These are phyloP conservation scores for Trichopus zeylanicus DNA, from an alignment of 116 monocot genomes.

Conservation along the genomic window DNA sequence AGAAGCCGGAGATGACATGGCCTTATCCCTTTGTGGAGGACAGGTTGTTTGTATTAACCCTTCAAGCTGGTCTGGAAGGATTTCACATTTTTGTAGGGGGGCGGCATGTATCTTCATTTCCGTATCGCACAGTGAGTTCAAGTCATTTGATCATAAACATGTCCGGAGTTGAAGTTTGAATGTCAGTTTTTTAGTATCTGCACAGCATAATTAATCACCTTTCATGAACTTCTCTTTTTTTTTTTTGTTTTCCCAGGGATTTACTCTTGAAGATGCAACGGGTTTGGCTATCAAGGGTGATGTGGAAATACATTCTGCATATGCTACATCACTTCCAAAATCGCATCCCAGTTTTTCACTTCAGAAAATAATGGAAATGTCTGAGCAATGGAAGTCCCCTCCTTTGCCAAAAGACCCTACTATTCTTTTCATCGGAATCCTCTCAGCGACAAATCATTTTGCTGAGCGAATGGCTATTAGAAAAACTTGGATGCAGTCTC, in stretches of 20 bases:
- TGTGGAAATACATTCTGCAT: constrained; percentile 66
- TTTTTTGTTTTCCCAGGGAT: constrained; percentile 45
- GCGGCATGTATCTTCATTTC: constrained; percentile 80
- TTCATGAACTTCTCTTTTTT: too few species aligned
- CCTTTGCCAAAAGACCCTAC: constrained; percentile 41
- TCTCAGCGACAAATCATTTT: constrained; percentile 96
- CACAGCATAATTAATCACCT: too few species aligned
- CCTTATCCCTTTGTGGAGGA: constrained; percentile 86
- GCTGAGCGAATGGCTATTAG: constrained; percentile 95
- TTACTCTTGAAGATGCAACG: constrained; percentile 97
- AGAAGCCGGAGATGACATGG: constrained; percentile 93
- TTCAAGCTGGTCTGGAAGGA: constrained; percentile 87
- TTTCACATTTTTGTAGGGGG: constrained; percentile 82
- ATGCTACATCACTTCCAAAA: constrained; percentile 74
- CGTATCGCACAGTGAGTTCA: constrained; percentile 61
- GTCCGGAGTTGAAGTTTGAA: too few species aligned
- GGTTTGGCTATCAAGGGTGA: constrained; percentile 78
- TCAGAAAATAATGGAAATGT: constrained; percentile 76
- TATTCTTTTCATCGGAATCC: constrained; percentile 75
- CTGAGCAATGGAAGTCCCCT: constrained; percentile 68
- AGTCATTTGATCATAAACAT: too few species aligned
- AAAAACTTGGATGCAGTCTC: too few species aligned
- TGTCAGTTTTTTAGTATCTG: too few species aligned
- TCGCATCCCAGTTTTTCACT: constrained; percentile 88
- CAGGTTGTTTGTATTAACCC: constrained; percentile 70